Percentiles rank a stretch among this genome's conserved stretches.
phyloP scores from a whole-genome alignment of 2,329 filamentous ascomycete species.

The Tolypocladium ovalisporum region DNA sequence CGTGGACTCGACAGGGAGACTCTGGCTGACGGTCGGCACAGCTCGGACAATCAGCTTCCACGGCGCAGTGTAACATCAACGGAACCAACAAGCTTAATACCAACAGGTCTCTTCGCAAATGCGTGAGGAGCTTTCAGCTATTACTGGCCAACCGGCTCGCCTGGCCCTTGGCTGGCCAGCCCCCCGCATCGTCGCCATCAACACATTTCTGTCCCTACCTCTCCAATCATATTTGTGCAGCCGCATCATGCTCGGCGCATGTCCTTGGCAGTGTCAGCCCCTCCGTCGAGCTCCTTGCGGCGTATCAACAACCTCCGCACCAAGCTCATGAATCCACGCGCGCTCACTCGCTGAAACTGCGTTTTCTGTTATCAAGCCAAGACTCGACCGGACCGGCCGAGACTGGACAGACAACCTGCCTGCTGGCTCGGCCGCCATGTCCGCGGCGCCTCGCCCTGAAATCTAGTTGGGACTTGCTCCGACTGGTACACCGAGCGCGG shows the following conservation, averaged over 20 bases:
- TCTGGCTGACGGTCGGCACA: not conserved
- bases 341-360: not conserved
- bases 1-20: not conserved
- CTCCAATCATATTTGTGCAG: slow-evolving; percentile 1
- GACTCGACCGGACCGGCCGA: not conserved
- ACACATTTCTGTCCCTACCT: not conserved
- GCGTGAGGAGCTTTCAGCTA: not conserved
- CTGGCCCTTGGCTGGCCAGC: not conserved
- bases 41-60: not conserved
- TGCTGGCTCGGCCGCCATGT: slow-evolving; percentile 2
- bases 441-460: slow-evolving; percentile 3
- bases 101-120: not conserved
- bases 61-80: not conserved
- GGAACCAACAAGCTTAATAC: not conserved
- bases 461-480: slow-evolving; percentile 1
- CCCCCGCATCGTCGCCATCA: not conserved
- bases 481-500: slow-evolving; percentile 4
- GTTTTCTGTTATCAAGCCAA: not conserved
- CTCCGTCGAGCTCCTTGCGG: not conserved
- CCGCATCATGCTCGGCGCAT: slow-evolving; percentile 1
- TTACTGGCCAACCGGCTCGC: not conserved
- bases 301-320: not conserved
- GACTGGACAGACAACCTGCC: not conserved
- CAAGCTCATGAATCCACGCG: not conserved
- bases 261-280: not conserved